Evolutionary conservation across 1,284 basidiomycete species (phyloP).

Genomic region (Ceratobasidium sp.): DNA sequence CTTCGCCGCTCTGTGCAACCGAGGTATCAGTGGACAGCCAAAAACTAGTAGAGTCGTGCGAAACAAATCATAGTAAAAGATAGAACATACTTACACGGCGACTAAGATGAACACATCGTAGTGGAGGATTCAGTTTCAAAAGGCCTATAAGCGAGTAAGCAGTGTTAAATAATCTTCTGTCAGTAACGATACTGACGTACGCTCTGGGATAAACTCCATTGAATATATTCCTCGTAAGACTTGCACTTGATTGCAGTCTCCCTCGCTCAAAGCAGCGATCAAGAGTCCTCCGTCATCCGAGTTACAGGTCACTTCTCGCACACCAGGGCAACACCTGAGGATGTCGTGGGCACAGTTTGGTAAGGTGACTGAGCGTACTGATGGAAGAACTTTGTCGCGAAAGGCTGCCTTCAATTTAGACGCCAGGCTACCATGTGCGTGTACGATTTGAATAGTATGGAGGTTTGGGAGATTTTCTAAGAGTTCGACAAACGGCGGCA

Average conservation of each 20-base stretch:
- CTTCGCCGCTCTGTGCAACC: too few relatives aligned
- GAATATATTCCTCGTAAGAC: not conserved
- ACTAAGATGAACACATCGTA: not conserved
- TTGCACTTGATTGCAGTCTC: conserved; percentile 3
- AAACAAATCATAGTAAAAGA: too few relatives aligned
- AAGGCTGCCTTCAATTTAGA: not conserved
- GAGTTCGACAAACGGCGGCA: not conserved
- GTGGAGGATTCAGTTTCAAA: not conserved
- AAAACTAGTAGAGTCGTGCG: too few relatives aligned
- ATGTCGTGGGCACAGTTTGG: not conserved
- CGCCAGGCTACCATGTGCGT: not conserved
- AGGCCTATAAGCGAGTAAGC: not conserved
- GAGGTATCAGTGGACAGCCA: too few relatives aligned
- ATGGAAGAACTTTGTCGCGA: not conserved
- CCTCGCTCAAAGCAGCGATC: not conserved
- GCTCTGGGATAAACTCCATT: not conserved
- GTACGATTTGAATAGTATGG: not conserved
- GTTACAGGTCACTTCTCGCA: conserved; percentile 14
- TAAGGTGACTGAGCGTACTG: conserved; percentile 4
- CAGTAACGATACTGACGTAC: not conserved
- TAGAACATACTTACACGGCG: too few relatives aligned
- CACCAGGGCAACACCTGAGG: conserved; percentile 5
- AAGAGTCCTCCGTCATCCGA: not conserved
- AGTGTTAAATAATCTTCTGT: too few relatives aligned
- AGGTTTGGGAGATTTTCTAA: conserved; percentile 10